Percentiles rank a stretch among this genome's conserved stretches.
Conservation (phyloP, 1,139 yeast genomes). For the Hyphopichia fennica region DNA sequence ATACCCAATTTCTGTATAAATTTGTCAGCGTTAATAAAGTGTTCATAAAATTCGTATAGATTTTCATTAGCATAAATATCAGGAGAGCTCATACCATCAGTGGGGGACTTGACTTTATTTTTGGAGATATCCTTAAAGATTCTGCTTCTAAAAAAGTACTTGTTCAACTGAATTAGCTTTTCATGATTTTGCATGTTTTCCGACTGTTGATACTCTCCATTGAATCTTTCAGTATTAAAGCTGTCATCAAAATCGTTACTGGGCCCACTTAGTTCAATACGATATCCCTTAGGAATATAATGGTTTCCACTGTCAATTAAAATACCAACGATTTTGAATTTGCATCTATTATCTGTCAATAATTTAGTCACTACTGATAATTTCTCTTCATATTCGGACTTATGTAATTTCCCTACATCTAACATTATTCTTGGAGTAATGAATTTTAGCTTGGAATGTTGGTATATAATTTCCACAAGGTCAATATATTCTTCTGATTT, state of each 20-base stretch:
- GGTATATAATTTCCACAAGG: constrained; percentile 18
- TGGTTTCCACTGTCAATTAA: constrained; percentile 41
- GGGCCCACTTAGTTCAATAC: constrained; percentile 3
- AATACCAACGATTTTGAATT: constrained; percentile 31
- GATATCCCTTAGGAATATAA: constrained; percentile 21
- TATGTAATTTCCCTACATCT: constrained; percentile 29
- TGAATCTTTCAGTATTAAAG: constrained; percentile 2
- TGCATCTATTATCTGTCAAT: constrained; percentile 10
- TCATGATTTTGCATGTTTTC: constrained; percentile 6
- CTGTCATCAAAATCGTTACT: constrained; percentile 6
- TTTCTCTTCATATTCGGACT: constrained; percentile 16
- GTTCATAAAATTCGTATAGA: constrained; percentile 13
- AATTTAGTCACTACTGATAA: constrained; percentile 13
- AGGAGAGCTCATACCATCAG: too few relatives aligned
- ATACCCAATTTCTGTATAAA: constrained; percentile 21
- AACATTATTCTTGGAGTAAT: constrained; percentile 25
- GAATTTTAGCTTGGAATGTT: constrained; percentile 15
- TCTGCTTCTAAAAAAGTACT: constrained; percentile 16
- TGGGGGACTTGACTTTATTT: background rate
- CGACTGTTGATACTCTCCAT: constrained; percentile 2
- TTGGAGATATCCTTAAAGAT: constrained; percentile 9
- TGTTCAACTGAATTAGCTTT: constrained; percentile 15
- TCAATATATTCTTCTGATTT: constrained; percentile 14
- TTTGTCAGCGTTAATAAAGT: constrained; percentile 27
- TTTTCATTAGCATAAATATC: background rate